Percentiles rank a stretch among this genome's conserved stretches.
Conservation (phyloP, 2,329 filamentous ascomycete genomes). For the Xylariaceae sp. region DNA sequence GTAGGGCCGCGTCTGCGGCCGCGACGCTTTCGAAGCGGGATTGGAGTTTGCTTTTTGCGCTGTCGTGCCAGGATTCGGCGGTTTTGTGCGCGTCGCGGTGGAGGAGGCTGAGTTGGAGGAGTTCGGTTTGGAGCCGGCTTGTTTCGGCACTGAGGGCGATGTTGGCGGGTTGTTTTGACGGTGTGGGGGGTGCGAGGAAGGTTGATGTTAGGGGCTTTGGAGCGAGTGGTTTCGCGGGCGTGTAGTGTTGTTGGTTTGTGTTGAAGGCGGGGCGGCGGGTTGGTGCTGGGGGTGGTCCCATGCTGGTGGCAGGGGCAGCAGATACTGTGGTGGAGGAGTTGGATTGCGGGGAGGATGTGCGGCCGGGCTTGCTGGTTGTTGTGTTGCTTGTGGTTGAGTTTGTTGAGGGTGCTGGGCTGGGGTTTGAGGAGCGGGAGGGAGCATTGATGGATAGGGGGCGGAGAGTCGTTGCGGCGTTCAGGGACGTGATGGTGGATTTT, state of each 20-base stretch:
- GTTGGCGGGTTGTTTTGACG: constrained; percentile 57
- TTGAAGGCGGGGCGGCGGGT: constrained; percentile 51
- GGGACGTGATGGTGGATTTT: constrained; percentile 38
- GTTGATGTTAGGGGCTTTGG: constrained; percentile 58
- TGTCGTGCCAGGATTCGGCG: constrained; percentile 48
- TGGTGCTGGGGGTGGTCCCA: constrained; percentile 10
- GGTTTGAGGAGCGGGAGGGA: constrained; percentile 16
- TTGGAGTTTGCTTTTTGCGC: constrained; percentile 47
- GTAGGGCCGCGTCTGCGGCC: constrained; percentile 33
- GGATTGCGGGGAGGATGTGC: constrained; percentile 17
- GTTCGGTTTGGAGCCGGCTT: constrained; percentile 55
- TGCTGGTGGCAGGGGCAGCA: constrained; percentile 4
- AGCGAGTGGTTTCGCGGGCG: constrained; percentile 54
- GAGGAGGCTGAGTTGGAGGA: constrained; percentile 60
- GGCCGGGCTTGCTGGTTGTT: constrained; percentile 22
- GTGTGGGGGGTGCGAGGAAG: constrained; percentile 55
- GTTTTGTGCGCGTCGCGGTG: constrained; percentile 49
- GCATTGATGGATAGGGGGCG: constrained; percentile 31
- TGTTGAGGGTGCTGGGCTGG: constrained; percentile 26
- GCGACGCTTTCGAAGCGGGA: constrained; percentile 40
- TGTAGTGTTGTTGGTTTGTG: constrained; percentile 62
- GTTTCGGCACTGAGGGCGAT: constrained; percentile 55
- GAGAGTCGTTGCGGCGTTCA: constrained; percentile 37
- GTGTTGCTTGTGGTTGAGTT: constrained; percentile 17
- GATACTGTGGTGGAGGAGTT: constrained; percentile 5